A percentile compares a stretch with the other conserved stretches of the same genome.
phyloP scores from a whole-genome alignment of 306 rosid genomes.

The Prunus dulcis region DNA sequence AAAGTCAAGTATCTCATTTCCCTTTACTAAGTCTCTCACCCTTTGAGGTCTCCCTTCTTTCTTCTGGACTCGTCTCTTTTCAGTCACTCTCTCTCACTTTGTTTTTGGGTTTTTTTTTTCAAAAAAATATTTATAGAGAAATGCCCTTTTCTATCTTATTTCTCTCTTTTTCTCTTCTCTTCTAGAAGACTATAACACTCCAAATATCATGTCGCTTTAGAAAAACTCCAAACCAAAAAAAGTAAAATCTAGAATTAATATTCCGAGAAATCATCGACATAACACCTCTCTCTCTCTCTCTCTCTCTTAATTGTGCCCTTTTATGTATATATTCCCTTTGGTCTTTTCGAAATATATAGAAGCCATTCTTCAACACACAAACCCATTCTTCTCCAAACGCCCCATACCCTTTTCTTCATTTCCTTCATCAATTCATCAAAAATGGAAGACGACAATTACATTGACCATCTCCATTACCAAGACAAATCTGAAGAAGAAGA shows the following conservation, averaged over 20 bases:
- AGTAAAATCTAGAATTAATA: neutral
- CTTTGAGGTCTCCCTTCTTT: neutral
- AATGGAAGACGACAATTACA: slow-evolving; percentile 1
- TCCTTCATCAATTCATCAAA: neutral
- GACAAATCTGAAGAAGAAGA: neutral
- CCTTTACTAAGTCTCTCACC: neutral
- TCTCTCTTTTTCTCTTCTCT: neutral
- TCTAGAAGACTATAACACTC: neutral
- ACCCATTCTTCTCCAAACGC: neutral
- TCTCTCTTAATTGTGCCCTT: neutral
- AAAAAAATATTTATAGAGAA: neutral
- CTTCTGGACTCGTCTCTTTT: neutral
- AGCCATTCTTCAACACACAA: neutral
- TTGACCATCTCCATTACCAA: neutral
- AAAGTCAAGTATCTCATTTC: neutral
- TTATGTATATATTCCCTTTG: slow-evolving; percentile 10
- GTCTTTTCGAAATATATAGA: slow-evolving; percentile 2
- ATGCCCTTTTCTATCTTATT: slow-evolving; percentile 1
- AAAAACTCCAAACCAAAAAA: neutral
- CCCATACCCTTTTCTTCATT: neutral
- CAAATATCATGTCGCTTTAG: slow-evolving; percentile 8
- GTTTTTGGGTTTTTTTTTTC: neutral
- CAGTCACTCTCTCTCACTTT: neutral
- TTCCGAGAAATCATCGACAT: slow-evolving; percentile 11
- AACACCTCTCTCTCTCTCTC: neutral